phyloP scores from a whole-genome alignment of 495 filamentous ascomycete genomes.

The Neurospora tetrasperma region DNA sequence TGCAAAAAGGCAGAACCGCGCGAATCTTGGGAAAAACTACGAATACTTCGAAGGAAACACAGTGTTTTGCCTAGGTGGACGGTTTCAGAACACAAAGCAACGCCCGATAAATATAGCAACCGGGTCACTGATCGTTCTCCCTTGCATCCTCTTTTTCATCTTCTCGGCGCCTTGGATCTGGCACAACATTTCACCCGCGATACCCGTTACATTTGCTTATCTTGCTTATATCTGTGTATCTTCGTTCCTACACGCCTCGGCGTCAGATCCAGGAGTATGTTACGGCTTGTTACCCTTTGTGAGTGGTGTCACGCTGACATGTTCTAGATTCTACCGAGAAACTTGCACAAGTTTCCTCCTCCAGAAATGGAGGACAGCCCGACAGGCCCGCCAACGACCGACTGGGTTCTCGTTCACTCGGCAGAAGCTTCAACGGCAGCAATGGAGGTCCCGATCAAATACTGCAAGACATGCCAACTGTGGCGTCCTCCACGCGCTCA shows the following conservation, averaged over 20 bases:
- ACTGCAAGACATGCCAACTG: slow-evolving; percentile 91
- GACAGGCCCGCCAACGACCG: slow-evolving; percentile 73
- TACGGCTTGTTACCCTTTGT: neutral
- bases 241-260: slow-evolving; percentile 85
- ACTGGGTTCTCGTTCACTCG: slow-evolving; percentile 84
- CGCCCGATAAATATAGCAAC: slow-evolving; percentile 89
- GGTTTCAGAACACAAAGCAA: slow-evolving; percentile 78
- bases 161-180: slow-evolving; percentile 88
- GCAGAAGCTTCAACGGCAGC: slow-evolving; percentile 60
- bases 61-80: slow-evolving; percentile 73
- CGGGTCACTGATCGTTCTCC: slow-evolving; percentile 64
- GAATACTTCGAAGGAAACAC: slow-evolving; percentile 92
- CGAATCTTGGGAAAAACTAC: slow-evolving; percentile 53
- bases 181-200: slow-evolving; percentile 80
- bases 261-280: slow-evolving; percentile 84
- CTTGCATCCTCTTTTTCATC: slow-evolving; percentile 69
- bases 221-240: slow-evolving; percentile 81
- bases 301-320: slow-evolving; percentile 10
- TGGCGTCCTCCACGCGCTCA: slow-evolving; percentile 94
- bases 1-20: slow-evolving; percentile 16
- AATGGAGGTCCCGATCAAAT: slow-evolving; percentile 96
- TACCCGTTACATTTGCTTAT: slow-evolving; percentile 87
- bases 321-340: slow-evolving; percentile 69
- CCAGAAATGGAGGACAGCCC: slow-evolving; percentile 61
- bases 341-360: slow-evolving; percentile 51